A percentile compares a stretch with the other conserved stretches of the same genome.
These are phyloP conservation scores for Phytophthora vignae DNA, from an alignment of 352 stramenopile genomes.

Conservation along the genomic window DNA sequence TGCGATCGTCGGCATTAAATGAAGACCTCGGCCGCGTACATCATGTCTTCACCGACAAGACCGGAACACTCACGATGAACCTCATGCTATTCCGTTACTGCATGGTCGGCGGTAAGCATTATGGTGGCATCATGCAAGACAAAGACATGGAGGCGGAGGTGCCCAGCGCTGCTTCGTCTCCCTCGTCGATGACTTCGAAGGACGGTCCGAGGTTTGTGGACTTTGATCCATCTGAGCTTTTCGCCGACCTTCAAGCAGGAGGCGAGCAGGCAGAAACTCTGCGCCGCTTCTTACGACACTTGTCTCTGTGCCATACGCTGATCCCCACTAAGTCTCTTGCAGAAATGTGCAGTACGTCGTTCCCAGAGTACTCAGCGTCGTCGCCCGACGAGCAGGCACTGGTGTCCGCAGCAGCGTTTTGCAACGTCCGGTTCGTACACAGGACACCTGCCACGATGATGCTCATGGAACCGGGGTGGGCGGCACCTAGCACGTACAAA, in stretches of 20 bases:
- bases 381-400: slow-evolving; percentile 86
- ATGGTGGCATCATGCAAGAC: slow-evolving; percentile 83
- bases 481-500: slow-evolving; percentile 71
- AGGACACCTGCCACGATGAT: slow-evolving; percentile 67
- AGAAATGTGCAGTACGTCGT: slow-evolving; percentile 81
- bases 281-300: slow-evolving; percentile 70
- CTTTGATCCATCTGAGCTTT: slow-evolving; percentile 76
- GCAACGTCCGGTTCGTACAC: slow-evolving; percentile 84
- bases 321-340: slow-evolving; percentile 72
- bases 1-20: slow-evolving; percentile 87
- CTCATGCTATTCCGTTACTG: slow-evolving; percentile 97
- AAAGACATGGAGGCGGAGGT: slow-evolving; percentile 53
- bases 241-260: slow-evolving; percentile 56
- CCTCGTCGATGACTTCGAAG: slow-evolving; percentile 6
- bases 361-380: slow-evolving; percentile 80
- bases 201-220: slow-evolving; percentile 55
- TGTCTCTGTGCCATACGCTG: slow-evolving; percentile 84
- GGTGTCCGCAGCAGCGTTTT: slow-evolving; percentile 76
- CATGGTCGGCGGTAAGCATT: slow-evolving; percentile 93
- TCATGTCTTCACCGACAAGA: slow-evolving; percentile 96
- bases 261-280: slow-evolving; percentile 55
- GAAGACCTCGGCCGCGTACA: slow-evolving; percentile 94
- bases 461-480: slow-evolving; percentile 56
- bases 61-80: slow-evolving; percentile 95
- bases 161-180: not conserved